Evolutionary conservation across 2,329 filamentous ascomycete genomes (phyloP), one percentile per base, ranked within the genome.

Genomic region (Dactylellina parvicollis): DNA sequence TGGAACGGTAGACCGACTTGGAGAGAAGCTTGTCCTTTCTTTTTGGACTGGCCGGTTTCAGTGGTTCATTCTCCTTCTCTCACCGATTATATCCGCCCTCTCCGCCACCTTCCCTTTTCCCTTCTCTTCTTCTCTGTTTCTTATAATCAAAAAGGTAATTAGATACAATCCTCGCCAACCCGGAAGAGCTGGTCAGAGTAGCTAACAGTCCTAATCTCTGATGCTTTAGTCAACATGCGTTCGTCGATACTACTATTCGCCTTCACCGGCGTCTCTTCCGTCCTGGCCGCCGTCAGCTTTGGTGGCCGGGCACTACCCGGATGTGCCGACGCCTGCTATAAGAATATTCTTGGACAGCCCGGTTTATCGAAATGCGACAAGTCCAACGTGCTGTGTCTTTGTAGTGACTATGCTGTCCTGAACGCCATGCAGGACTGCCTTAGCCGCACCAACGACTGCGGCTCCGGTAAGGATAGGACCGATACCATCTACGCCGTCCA

Each of bases 1-100:
- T 61, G 69, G 69, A 55, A 47, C 69, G 69, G 69, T 73, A 66
- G 69, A 73, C 54, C 69, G 61, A 66, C 54, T 60, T 66, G 47
- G n/a, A n/a, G n/a, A 42, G 69, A 55, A 55, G 46, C 52, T 59
- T 73, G 60, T 66, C 69, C 34, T 66, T 54, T 46, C 38, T 60
- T 72, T 59, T 36, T n/a, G n/a, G 60, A 55, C 69, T 73, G 69
- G 49, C 69, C 36, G 60, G 69, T 60, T 72, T 73, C 69, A 61
- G 69, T 40, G 36, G 54, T 61, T 64, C 42, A 52, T 38, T 66
- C 36, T 60, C 54, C 44, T 56, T 57, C 55, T 44, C n/a, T 54
- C 55, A 47, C 54, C 47, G 54, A 59, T 71, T 56, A 56, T 66
- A 65, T 47, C 52, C 46, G 61, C 40, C 20, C 49, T 40, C 24